Conservation (phyloP, 495 filamentous ascomycete species). For the Aspergillus steynii region DNA sequence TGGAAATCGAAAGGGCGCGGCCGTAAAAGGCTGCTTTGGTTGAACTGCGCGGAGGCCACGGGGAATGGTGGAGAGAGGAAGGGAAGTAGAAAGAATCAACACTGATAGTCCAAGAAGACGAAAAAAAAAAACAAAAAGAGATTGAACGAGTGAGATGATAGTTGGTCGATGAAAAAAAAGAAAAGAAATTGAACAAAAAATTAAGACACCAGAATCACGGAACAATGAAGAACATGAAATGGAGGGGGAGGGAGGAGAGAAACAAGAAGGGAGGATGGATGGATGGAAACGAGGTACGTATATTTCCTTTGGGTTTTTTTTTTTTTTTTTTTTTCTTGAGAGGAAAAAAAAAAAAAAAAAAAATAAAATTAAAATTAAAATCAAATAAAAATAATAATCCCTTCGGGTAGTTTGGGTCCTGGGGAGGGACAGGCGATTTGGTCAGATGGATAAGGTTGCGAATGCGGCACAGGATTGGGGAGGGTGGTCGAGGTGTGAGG, state of each 20-base stretch:
- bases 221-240: slow-evolving; percentile 15
- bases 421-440: neutral
- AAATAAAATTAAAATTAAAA: neutral
- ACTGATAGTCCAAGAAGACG: slow-evolving; percentile 15
- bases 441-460: slow-evolving; percentile 2
- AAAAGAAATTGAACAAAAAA: slow-evolving; percentile 15
- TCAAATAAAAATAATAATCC: neutral
- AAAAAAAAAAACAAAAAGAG: slow-evolving; percentile 9
- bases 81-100: slow-evolving; percentile 19
- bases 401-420: neutral
- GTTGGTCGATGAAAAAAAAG: slow-evolving; percentile 23
- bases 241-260: slow-evolving; percentile 4
- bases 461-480: slow-evolving; percentile 12
- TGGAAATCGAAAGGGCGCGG: slow-evolving; percentile 54
- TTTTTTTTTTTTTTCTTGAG: slow-evolving; percentile 6
- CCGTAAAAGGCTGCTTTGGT: slow-evolving; percentile 48
- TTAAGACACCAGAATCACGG: slow-evolving; percentile 15
- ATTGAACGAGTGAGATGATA: slow-evolving; percentile 34
- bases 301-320: slow-evolving; percentile 3
- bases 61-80: slow-evolving; percentile 23
- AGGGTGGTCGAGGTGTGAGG: slow-evolving; percentile 1
- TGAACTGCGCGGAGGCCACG: slow-evolving; percentile 51
- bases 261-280: slow-evolving; percentile 9
- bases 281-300: slow-evolving; percentile 11
- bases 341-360: neutral